Base-by-base conservation (phyloP, 2,329 filamentous ascomycete species). In the Aspergillus sp. region DNA sequence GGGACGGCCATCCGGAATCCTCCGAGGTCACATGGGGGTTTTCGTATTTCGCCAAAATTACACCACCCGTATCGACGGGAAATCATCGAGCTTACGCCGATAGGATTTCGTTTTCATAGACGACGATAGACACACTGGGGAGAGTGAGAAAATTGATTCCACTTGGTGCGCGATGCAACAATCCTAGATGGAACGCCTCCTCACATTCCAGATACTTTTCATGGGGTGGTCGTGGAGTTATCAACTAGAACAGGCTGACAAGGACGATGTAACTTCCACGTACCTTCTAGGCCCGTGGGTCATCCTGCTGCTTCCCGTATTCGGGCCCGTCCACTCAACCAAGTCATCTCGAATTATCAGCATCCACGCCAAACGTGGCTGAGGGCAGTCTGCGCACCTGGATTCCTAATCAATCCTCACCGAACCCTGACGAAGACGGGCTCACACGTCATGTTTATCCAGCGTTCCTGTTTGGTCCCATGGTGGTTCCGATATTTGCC, bases 51-150 rank as follows among this genome's bases (percentile, higher is more conserved):
- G 16, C 43, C 46, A 42, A 51, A 49, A 58, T 50, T 50, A 52
- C 50, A 8, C 14, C 9, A 1, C 4, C 44, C 19, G 61, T 61
- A 60, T 53, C 52, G 22, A 22, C 24, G 40, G 58, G 41, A 57
- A 55, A 43, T 13, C 30, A 16, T 26, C 16, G 33, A 44, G 22
- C 41, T 44, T 26, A 40, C 7, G 19, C 48, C 44, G 44, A 19
- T 14, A 24, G 13, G 36, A 20, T 40, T 16, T 20, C 40, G 14
- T 14, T 13, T 16, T 35, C 11, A 14, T 47, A 30, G 5, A 2
- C 24, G n/a, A 11, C 42, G 51, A 44, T 14, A 53, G 48, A 22
- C 58, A 62, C 64, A 70, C 68, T 69, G 66, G 67, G 64, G 60
- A 68, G 59, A 11, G 41, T 20, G 38, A 58, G 52, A 4, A 20